Conservation (phyloP, 108 stramenopile species). For the Epithemia pelagica region DNA sequence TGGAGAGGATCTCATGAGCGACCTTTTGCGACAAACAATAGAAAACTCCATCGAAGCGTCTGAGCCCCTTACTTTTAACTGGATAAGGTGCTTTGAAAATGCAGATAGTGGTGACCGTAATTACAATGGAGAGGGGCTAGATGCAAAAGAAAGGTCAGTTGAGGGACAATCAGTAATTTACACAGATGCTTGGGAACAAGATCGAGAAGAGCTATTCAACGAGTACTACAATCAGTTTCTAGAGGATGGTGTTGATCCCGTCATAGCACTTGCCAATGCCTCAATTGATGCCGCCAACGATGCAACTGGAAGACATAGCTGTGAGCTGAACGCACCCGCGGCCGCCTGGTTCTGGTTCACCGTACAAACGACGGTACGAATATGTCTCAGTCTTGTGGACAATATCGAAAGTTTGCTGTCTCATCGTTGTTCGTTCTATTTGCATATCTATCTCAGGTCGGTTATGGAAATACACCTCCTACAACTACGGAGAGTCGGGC, state of each 20-base stretch:
- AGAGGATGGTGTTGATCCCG: neutral
- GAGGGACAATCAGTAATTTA: neutral
- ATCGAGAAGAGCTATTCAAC: neutral
- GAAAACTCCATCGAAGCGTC: neutral
- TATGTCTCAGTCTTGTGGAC: neutral
- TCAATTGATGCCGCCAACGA: neutral
- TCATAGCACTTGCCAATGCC: neutral
- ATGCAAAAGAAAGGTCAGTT: neutral
- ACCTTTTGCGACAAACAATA: neutral
- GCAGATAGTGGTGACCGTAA: neutral
- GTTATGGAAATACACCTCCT: conserved; percentile 55
- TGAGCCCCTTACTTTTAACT: conserved; percentile 7
- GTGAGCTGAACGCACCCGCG: neutral
- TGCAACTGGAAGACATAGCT: neutral
- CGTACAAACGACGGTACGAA: neutral
- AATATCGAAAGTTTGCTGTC: neutral
- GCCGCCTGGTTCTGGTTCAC: conserved; percentile 8
- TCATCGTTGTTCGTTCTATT: neutral
- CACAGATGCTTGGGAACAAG: neutral
- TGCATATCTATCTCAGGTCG: conserved; percentile 46
- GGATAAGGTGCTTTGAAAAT: conserved; percentile 9
- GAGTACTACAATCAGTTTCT: neutral
- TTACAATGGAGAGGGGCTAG: neutral
- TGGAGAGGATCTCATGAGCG: neutral
- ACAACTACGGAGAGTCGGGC: conserved; percentile 27